Conservation (phyloP, 306 rosid species). For the Dryas octopetala region DNA sequence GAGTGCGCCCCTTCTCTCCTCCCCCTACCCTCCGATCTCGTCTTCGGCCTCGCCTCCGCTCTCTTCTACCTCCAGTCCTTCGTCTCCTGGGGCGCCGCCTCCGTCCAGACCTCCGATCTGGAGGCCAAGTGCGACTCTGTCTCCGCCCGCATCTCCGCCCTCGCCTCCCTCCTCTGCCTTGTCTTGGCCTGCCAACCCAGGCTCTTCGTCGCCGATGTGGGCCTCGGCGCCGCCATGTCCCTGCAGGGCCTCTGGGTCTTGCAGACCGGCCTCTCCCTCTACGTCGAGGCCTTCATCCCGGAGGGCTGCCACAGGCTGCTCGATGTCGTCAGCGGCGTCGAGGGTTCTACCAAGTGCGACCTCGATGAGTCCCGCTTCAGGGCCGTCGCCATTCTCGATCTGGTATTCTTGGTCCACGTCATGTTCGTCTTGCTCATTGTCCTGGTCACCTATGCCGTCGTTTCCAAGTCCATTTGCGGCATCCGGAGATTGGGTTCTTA, state of each 20-base stretch:
- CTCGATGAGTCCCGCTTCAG: constrained; percentile 73
- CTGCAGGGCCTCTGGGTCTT: constrained; percentile 81
- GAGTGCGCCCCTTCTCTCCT: constrained; percentile 46
- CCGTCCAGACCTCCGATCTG: constrained; percentile 67
- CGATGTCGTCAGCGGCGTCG: constrained; percentile 67
- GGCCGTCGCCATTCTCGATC: constrained; percentile 78
- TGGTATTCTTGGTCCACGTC: constrained; percentile 59
- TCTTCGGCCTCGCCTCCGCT: constrained; percentile 60
- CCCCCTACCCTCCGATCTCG: constrained; percentile 60
- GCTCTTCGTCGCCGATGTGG: constrained; percentile 67
- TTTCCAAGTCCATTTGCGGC: constrained; percentile 51
- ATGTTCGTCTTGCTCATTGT: constrained; percentile 57
- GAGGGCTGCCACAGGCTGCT: constrained; percentile 89
- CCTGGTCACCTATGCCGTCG: constrained; percentile 45
- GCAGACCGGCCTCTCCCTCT: constrained; percentile 79
- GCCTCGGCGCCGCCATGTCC: constrained; percentile 53
- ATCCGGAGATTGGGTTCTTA: constrained; percentile 64
- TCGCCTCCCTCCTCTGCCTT: constrained; percentile 47
- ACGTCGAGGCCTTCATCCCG: constrained; percentile 83
- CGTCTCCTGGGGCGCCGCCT: constrained; percentile 47
- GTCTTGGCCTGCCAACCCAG: constrained; percentile 60
- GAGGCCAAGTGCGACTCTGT: constrained; percentile 76
- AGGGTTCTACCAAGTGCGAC: constrained; percentile 90
- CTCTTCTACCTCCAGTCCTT: constrained; percentile 65
- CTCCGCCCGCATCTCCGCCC: constrained; percentile 49